A percentile compares a stretch with the other conserved stretches of the same genome.
phyloP scores from a whole-genome alignment of 2,329 filamentous ascomycete species.

The Metarhizium robertsii region DNA sequence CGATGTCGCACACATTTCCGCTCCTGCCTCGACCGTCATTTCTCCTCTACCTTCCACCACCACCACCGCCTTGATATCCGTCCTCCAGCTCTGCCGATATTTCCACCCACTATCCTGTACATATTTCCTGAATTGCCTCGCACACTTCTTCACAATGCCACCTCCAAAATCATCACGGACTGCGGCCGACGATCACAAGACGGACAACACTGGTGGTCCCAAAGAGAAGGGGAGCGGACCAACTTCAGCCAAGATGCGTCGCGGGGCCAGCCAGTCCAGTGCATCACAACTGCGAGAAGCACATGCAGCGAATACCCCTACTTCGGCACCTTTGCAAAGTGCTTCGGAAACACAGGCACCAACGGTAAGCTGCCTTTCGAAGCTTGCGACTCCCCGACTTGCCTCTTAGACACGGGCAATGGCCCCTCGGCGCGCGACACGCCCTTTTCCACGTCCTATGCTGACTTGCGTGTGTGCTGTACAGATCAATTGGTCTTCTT shows the following conservation, averaged over 20 bases:
- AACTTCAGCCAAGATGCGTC: conserved; percentile 44
- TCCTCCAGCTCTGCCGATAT: neutral
- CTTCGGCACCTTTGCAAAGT: conserved; percentile 21
- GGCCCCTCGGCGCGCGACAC: neutral
- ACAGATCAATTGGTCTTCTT: conserved; percentile 57
- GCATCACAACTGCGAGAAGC: conserved; percentile 26
- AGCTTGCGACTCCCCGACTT: neutral
- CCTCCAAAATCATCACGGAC: conserved; percentile 36
- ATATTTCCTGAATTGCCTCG: neutral
- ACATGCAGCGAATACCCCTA: conserved; percentile 19
- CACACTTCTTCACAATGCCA: conserved; percentile 24
- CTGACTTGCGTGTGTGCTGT: neutral
- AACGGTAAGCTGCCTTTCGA: conserved; percentile 17
- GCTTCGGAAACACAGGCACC: conserved; percentile 21
- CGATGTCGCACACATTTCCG: neutral
- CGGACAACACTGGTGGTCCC: conserved; percentile 24
- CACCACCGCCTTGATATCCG: neutral
- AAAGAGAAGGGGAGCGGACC: conserved; percentile 36
- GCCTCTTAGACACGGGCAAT: neutral
- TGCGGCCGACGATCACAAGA: conserved; percentile 35
- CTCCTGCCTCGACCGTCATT: neutral
- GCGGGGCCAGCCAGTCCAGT: conserved; percentile 42
- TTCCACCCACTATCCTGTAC: neutral
- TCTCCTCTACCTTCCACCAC: neutral
- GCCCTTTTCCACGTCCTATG: neutral